These are phyloP conservation scores for Myriosclerotinia duriaeana DNA, from an alignment of 2,329 filamentous ascomycete species.

Conservation along the genomic window DNA sequence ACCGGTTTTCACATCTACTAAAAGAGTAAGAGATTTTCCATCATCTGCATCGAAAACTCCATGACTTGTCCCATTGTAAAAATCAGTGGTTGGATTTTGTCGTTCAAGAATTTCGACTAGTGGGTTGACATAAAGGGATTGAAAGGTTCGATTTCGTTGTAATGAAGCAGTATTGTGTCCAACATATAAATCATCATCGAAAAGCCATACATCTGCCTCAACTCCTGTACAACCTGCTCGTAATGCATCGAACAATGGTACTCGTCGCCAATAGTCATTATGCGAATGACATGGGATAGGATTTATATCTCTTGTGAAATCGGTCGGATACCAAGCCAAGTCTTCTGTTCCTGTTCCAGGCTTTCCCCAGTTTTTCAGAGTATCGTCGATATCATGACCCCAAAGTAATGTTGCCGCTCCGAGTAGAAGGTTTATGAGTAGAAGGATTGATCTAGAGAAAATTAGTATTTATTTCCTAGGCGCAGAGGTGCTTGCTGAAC, in stretches of 20 bases:
- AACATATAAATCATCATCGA: conserved; percentile 57
- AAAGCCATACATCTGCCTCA: conserved; percentile 69
- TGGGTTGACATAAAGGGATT: conserved; percentile 63
- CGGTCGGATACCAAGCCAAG: conserved; percentile 49
- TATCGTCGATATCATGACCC: conserved; percentile 37
- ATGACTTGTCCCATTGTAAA: conserved; percentile 46
- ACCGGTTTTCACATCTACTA: conserved; percentile 68
- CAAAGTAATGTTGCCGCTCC: conserved; percentile 39
- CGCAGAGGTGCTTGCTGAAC: conserved; percentile 25
- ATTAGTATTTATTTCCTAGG: not conserved
- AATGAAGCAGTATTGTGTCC: conserved; percentile 60
- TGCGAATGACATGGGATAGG: conserved; percentile 65
- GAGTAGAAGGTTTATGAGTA: conserved; percentile 41
- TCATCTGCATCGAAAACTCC: conserved; percentile 59
- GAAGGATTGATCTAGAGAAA: conserved; percentile 39
- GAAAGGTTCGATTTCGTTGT: conserved; percentile 56
- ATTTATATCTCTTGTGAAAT: conserved; percentile 52
- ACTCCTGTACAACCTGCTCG: conserved; percentile 60
- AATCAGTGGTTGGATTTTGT: conserved; percentile 51
- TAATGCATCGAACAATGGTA: conserved; percentile 63
- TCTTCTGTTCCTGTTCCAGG: conserved; percentile 44
- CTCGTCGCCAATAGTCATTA: conserved; percentile 68
- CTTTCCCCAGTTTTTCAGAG: conserved; percentile 43
- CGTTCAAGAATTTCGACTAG: conserved; percentile 56
- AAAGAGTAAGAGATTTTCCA: conserved; percentile 56